Base-by-base conservation (phyloP, 352 stramenopile genomes). In the Pythium chondricola region DNA sequence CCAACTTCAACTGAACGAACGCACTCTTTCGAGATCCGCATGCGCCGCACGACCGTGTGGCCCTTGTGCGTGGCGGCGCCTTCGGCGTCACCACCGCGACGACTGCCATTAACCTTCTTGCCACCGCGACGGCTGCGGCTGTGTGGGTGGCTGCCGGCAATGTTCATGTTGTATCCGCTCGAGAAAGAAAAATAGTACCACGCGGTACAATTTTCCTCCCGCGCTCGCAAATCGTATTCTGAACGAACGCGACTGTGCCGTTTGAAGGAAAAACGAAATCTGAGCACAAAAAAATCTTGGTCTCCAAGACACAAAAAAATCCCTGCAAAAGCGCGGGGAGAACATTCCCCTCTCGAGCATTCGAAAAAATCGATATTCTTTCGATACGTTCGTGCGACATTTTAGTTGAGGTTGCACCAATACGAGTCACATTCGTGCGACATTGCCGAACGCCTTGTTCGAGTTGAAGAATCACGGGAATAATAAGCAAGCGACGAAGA, bases 11-110 rank as follows among this genome's bases (percentile, higher is more conserved):
- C 51, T 31, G n/a, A 38, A 30, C 5, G 16, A 27, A 53, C 69
- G 29, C 40, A 88, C 76, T 88, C 76, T 60, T 85, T 88, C 4
- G 76, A 85, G 36, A 85, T 67, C 32, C 71, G 67, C 60, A 69
- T 76, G 60, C 75, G 74, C 10, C 71, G 67, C 37, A 74, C 57
- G 7, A 45, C 35, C 42, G 44, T 46, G 22, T 56, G 50, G 41
- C 36, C 55, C 26, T 52, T 48, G 32, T 57, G 43, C 43, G 48
- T 35, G 14, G 45, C 47, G 43, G 35, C 58, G 52, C 35, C 55
- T 41, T 48, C 64, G 45, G 33, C 54, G 50, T 25, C 18, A 24
- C 16, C 54, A 9, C 25, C 21, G 6, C 20, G 41, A n/a, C 50
- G 50, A 21, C 38, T 6, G 46, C 29, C 30, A 32, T 30, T 44